These are phyloP conservation scores for Talaromyces sp. DNA, from an alignment of 2,329 filamentous ascomycete genomes.

Conservation along the genomic window DNA sequence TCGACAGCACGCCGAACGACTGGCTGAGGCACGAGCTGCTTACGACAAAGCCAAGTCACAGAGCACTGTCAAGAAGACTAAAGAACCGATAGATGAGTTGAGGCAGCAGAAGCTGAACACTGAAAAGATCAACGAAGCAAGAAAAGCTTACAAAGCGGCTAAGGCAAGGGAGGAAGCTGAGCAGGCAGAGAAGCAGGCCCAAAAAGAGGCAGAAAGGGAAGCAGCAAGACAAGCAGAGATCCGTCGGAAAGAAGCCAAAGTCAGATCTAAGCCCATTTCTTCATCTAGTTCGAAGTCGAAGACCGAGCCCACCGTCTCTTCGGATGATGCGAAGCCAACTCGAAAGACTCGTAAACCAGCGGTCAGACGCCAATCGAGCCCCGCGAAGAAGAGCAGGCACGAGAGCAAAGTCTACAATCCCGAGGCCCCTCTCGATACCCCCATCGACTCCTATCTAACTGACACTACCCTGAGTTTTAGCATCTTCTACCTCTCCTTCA, in stretches of 20 bases:
- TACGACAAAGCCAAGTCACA: slow-evolving; percentile 14
- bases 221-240: not conserved
- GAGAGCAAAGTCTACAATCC: not conserved
- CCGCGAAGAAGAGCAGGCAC: not conserved
- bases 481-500: slow-evolving; percentile 12
- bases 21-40: slow-evolving; percentile 16
- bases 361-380: not conserved
- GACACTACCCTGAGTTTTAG: not conserved
- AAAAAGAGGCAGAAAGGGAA: not conserved
- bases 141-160: slow-evolving; percentile 15
- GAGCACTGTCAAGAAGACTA: slow-evolving; percentile 4
- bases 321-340: not conserved
- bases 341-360: not conserved
- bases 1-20: slow-evolving; percentile 16
- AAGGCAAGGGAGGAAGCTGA: slow-evolving; percentile 13
- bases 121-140: slow-evolving; percentile 15
- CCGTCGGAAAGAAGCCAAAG: slow-evolving; percentile 1
- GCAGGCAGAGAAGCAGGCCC: not conserved
- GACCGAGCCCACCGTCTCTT: not conserved
- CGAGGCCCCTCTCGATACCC: not conserved
- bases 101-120: slow-evolving; percentile 14
- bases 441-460: not conserved
- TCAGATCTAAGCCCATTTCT: not conserved
- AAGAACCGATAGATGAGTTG: not conserved
- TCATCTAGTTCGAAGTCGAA: not conserved